Evolutionary conservation across 1,139 yeast genomes (phyloP), one percentile per base, ranked within the genome.

Genomic region (Geotrichum carabidarum): DNA sequence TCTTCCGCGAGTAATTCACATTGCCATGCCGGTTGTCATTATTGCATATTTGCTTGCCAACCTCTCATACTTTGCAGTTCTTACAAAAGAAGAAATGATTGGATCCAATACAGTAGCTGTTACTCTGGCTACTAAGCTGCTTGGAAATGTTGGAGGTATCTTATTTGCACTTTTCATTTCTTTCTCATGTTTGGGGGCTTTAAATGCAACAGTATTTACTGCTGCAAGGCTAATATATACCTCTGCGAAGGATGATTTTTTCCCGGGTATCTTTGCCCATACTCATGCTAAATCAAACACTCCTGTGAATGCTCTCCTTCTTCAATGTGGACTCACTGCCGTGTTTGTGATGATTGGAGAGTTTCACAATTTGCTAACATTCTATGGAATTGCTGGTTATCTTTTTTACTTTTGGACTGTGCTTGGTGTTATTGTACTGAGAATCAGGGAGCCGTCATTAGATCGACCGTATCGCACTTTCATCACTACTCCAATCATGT

Each of bases 341-440:
- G 55, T 65, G 6, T 74, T 67, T 58, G 62, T 73, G 18, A 46
- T 70, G 7, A 65, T 65, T 2, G 74, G 77, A 6, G 74, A 71
- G 54, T 74, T 74, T 57, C 61, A 65, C 44, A 57, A 67, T 32
- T 65, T 74, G 43, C 63, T 69, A 32, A 66, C 73, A 7, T 72
- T 74, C 55, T 74, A 72, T 55, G 78, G 76, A 8, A 66, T 72
- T n/a, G 73, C 74, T 4, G 72, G 72, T 8, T 72, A 72, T 54
- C 58, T 70, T n/a, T 73, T 73, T 49, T 74, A 71, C 61, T 66
- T 72, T 45, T 54, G 68, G 48, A 68, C 76, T 0, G 76, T 73
- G 3, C 59, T 69, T 8, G 76, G 77, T 1, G 70, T 73, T 18
- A 62, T 73, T 50, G 63, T 68, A n/a, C 58, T 73, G 48, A 61